Conservation (phyloP, 257 asterid genomes). For the Anisodus tanguticus region DNA sequence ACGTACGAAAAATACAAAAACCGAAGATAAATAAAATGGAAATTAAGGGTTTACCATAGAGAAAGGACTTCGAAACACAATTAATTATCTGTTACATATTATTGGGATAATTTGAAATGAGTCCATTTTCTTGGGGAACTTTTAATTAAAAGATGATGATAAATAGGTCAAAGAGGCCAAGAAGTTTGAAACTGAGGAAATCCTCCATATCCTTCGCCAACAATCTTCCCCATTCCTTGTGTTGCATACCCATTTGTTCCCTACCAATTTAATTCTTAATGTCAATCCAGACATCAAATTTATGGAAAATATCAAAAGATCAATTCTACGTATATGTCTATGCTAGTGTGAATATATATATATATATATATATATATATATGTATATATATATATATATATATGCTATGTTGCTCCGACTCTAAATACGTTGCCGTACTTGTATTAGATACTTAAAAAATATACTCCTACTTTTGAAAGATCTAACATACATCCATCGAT, state of each 20-base stretch:
- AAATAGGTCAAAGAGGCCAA: constrained; percentile 61
- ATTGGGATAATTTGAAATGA: not conserved
- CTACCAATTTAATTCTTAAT: constrained; percentile 41
- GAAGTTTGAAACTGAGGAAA: constrained; percentile 65
- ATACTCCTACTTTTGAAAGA: too few relatives aligned
- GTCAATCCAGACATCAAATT: constrained; percentile 21
- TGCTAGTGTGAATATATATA: too few relatives aligned
- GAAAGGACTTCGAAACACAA: not conserved
- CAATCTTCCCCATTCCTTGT: constrained; percentile 61
- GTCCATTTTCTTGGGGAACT: constrained; percentile 7
- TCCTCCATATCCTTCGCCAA: constrained; percentile 65
- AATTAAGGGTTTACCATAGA: not conserved
- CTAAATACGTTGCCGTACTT: too few relatives aligned
- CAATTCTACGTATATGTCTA: not conserved
- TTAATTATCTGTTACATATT: constrained; percentile 9
- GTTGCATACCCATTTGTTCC: constrained; percentile 66
- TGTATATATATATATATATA: too few relatives aligned
- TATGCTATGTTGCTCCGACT: too few relatives aligned
- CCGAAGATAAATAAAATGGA: not conserved
- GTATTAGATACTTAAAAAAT: too few relatives aligned
- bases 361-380: too few relatives aligned
- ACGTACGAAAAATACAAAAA: not conserved
- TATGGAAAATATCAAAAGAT: not conserved
- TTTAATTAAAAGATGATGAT: not conserved
- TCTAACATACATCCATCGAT: too few relatives aligned